Base-by-base conservation (phyloP, 2,329 filamentous ascomycete genomes). In the Phaeosphaeria sp. region DNA sequence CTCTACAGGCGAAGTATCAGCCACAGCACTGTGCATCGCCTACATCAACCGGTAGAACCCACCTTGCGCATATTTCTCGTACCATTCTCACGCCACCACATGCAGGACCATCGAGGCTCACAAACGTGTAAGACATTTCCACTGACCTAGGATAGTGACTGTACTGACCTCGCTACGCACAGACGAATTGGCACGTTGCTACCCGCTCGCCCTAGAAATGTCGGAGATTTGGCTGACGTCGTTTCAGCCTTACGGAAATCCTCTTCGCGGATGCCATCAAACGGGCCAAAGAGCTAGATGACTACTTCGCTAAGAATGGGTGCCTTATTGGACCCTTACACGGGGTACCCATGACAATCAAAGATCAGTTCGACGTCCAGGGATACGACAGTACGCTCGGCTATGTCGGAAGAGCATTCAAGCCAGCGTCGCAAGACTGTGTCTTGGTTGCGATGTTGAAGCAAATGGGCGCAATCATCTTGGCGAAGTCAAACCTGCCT, bases 341-440 rank as follows among this genome's bases (percentile, higher is more conserved):
- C 62, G 81, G 81, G 6, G 68, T 83, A 4, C 81, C 80, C 39
- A 77, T 83, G 62, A 80, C 77, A 22, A 60, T 83, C 25, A 83
- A 83, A 56, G 81, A 83, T 58, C 81, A 82, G 53, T 83, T 83
- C 65, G 79, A 83, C 53, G 77, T 83, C 57, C 69, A 77, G 51
- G 79, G 76, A n/a, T 78, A 80, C 27, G 80, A 82, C 52, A 82
- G 78, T 33, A 74, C 74, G 1, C 77, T 89, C 80, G 87, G 86
- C 13, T 89, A 89, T 66, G 79, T 89, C 22, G 86, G 87, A n/a
- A 87, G 86, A 82, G 84, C 83, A 0, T 83, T 83, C 53, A 69
- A 78, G 1, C 84, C 84, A 0, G 84, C 84, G 1, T 55, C 59
- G 0, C 76, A 83, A 8, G 81, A 87, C 65, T 82, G 82, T 3